These are phyloP conservation scores for Mortierella sp. DNA, from an alignment of 371 early-diverging fungal species.

Conservation along the genomic window DNA sequence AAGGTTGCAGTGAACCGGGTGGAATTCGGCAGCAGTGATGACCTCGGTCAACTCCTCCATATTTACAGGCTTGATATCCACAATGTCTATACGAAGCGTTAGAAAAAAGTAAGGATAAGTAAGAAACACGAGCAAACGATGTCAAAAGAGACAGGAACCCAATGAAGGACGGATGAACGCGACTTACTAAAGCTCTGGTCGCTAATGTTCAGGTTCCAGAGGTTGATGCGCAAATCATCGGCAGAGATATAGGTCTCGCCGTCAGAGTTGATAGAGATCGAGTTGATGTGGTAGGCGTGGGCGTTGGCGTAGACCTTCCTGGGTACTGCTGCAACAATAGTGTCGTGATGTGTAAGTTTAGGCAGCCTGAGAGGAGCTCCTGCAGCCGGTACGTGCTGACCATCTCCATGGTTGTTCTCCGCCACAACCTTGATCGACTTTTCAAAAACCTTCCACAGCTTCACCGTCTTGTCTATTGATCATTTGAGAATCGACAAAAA, in stretches of 20 bases:
- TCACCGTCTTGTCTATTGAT: conserved; percentile 95
- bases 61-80: conserved; percentile 99
- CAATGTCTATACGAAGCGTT: conserved; percentile 80
- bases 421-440: conserved; percentile 95
- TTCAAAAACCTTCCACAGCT: conserved; percentile 99
- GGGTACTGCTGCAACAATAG: conserved; percentile 95
- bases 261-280: conserved; percentile 98
- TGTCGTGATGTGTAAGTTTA: conserved; percentile 90
- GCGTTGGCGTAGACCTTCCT: conserved; percentile 97
- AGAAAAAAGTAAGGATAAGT: not conserved
- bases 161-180: not conserved
- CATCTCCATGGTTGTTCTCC: conserved; percentile 86
- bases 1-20: conserved; percentile 94
- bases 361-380: conserved; percentile 81
- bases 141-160: not conserved
- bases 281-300: conserved; percentile 99
- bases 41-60: conserved; percentile 99
- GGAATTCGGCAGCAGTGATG: conserved; percentile 99
- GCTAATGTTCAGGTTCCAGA: conserved; percentile 97
- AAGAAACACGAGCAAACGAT: not conserved
- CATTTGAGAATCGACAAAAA: not conserved
- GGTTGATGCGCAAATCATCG: conserved; percentile 98
- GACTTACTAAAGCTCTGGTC: conserved; percentile 97
- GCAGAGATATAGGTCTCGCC: conserved; percentile 98
- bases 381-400: conserved; percentile 64